A percentile compares a stretch with the other conserved stretches of the same genome.
Conservation (phyloP, 108 stramenopile genomes). For the Epithemia pelagica region DNA sequence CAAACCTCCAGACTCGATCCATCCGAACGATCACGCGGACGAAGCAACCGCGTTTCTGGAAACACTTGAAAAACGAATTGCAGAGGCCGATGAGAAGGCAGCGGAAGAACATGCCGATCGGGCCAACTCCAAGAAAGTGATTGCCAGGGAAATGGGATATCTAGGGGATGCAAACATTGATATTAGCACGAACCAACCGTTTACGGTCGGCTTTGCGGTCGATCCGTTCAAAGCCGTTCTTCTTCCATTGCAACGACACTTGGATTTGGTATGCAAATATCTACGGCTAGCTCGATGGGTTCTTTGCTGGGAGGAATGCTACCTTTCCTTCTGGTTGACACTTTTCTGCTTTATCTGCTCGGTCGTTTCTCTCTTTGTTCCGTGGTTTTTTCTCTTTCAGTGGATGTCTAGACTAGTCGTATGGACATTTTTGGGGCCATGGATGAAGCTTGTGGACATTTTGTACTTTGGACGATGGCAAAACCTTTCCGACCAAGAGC, state of each 20-base stretch:
- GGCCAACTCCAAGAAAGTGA: slow-evolving; percentile 18
- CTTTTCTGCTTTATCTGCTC: slow-evolving; percentile 40
- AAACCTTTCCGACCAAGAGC: background rate
- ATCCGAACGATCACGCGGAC: slow-evolving; percentile 22
- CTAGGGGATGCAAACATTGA: slow-evolving; percentile 27
- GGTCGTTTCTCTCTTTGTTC: slow-evolving; percentile 45
- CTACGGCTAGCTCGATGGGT: slow-evolving; percentile 34
- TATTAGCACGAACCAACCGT: slow-evolving; percentile 3
- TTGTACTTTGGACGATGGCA: slow-evolving; percentile 31
- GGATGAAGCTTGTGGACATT: slow-evolving; percentile 71
- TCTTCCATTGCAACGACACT: slow-evolving; percentile 18
- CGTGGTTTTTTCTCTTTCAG: slow-evolving; percentile 54
- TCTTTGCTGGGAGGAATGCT: slow-evolving; percentile 59
- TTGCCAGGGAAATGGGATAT: slow-evolving; percentile 35
- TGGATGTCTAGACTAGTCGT: slow-evolving; percentile 50
- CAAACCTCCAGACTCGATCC: slow-evolving; percentile 8
- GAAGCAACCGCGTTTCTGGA: slow-evolving; percentile 32
- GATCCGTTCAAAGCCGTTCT: slow-evolving; percentile 16
- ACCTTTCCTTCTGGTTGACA: slow-evolving; percentile 57
- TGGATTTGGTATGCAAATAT: slow-evolving; percentile 25
- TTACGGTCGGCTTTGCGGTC: slow-evolving; percentile 17
- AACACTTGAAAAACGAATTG: slow-evolving; percentile 23
- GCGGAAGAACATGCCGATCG: too few species aligned
- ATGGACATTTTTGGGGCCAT: slow-evolving; percentile 67
- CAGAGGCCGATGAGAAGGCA: slow-evolving; percentile 22